These are phyloP conservation scores for Rhytidiadelphus loreus DNA, from an alignment of 225 moss, liverwort and hornwort species.

Conservation along the genomic window DNA sequence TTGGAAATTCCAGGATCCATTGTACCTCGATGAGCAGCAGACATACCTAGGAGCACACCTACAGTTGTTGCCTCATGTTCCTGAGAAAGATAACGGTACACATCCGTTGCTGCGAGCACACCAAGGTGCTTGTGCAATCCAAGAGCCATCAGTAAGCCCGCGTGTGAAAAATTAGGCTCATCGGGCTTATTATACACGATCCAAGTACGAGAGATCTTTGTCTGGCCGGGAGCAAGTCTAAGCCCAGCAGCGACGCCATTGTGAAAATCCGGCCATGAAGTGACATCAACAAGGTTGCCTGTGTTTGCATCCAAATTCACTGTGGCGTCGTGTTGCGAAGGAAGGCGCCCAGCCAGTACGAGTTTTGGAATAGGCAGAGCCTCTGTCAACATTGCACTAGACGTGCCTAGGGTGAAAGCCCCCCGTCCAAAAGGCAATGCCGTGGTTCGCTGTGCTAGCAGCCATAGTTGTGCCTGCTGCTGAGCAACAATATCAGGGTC, in stretches of 20 bases:
- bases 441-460: conserved; percentile 94
- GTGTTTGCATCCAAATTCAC: conserved; percentile 81
- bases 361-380: conserved; percentile 86
- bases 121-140: conserved; percentile 89
- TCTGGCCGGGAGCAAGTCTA: conserved; percentile 87
- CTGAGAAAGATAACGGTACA: conserved; percentile 87
- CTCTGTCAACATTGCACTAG: conserved; percentile 78
- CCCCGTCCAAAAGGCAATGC: conserved; percentile 94
- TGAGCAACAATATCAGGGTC: conserved; percentile 97
- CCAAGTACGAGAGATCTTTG: conserved; percentile 94
- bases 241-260: conserved; percentile 97
- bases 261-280: conserved; percentile 97
- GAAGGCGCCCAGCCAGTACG: conserved; percentile 86
- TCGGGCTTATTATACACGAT: conserved; percentile 98
- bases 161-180: conserved; percentile 81
- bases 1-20: conserved; percentile 97
- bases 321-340: conserved; percentile 95
- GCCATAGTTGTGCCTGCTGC: conserved; percentile 97
- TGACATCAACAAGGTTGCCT: conserved; percentile 79
- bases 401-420: conserved; percentile 83
- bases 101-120: conserved; percentile 94
- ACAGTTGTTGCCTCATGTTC: conserved; percentile 99
- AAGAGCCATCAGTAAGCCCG: conserved; percentile 92
- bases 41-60: conserved; percentile 92
- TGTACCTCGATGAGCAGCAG: conserved; percentile 87